Evolutionary conservation across 371 early-diverging fungal genomes (phyloP), one percentile per base, ranked within the genome.

Genomic region (Enterospora canceri): DNA sequence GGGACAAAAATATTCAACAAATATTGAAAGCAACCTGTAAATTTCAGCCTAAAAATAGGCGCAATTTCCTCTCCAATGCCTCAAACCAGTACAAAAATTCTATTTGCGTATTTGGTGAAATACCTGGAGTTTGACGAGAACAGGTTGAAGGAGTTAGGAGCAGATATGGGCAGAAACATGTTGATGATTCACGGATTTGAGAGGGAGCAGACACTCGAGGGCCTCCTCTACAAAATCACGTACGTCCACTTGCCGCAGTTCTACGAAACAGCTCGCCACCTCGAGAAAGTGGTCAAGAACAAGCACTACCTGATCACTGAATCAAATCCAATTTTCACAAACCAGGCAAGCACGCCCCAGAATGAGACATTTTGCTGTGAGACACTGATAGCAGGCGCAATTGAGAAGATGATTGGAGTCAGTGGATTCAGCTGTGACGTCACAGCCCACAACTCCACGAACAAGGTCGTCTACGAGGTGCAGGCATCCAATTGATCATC

Each of bases 171-270:
- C 0, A 58, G 31, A 57, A 51, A 24, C 8, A 24, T 64, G 16
- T 31, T 71, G 19, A 64, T 63, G 24, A 3, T 54, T 24, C 12
- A 33, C 2, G 57, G 57, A 21, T 71, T 71, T 56, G 29, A 71
- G n/a, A 65, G 71, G 15, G 71, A 71, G 34, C 15, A 50, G 0
- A 57, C 60, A 40, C 19, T 71, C 19, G 32, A 53, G 50, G 56
- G 53, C 55, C 53, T 71, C 19, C 57, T 71, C 3, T 71, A 71
- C 29, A 65, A 67, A 50, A 61, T 67, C 35, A 57, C 72, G n/a
- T 72, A 55, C 48, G 56, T 51, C 26, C 24, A 66, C 15, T 49
- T 72, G 33, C 60, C 70, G 23, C 46, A 62, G 21, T 40, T 62
- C 5, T 40, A 66, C 40, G 18, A 47, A 16, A 40, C 62, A 30